Evolutionary conservation across 2,329 filamentous ascomycete genomes (phyloP), one percentile per base, ranked within the genome.

Genomic region (Cladosporium velox): DNA sequence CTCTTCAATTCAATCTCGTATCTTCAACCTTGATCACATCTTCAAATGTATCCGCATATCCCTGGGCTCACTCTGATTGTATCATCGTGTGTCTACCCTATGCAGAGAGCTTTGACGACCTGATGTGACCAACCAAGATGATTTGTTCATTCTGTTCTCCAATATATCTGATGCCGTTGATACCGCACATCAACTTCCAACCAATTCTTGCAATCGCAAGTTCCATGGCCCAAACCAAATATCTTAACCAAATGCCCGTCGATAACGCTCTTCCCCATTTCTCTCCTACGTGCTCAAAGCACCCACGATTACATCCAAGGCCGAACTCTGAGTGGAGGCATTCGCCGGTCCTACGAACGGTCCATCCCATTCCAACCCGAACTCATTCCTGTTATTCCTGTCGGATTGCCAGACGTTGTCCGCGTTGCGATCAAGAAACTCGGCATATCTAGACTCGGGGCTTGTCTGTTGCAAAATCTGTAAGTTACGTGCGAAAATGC

Each of bases 311-410:
- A 70, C 72, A 67, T 77, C 76, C 69, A 76, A 66, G 3, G 72
- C 75, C 24, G 72, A 72, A 63, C 71, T 74, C 54, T 77, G 71
- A 55, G 73, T 76, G 4, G 70, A 71, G 2, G 75, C 76, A 65
- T 74, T 74, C 21, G 71, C 69, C 21, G 69, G 68, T 7, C 65
- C 30, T 2, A 71, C 67, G 61, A 85, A 85, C 0, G 89, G 88
- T 0, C 88, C 89, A 0, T 83, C 80, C 89, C 89, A 92, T n/a
- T 85, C 79, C 1, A 89, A 78, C 24, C 89, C 87, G 15, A 92
- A 76, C 72, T 81, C 78, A 70, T 84, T 81, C 1, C 77, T 76
- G 15, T 76, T 71, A 66, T 85, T 79, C 28, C 87, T 82, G 73
- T 58, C 55, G 87, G 80, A 84, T 18, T 74, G 73, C 90, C 89